Evolutionary conservation across 2,329 filamentous ascomycete genomes (phyloP).

Genomic region (Rutstroemia sp.): DNA sequence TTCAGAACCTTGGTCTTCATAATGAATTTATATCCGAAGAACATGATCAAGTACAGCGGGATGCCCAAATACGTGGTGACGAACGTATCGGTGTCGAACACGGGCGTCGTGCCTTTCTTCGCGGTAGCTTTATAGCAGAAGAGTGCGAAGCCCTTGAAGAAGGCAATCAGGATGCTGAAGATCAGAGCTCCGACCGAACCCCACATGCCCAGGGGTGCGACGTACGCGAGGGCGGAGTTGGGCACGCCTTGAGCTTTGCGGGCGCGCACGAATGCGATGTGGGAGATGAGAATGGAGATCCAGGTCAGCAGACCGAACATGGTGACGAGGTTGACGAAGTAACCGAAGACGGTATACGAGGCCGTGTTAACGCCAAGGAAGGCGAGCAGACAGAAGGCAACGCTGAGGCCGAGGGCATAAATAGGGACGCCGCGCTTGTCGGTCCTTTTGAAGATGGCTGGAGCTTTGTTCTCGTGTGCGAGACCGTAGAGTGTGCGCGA

Average conservation of each 20-base stretch:
- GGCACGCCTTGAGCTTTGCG: constrained; percentile 53
- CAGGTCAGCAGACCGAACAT: constrained; percentile 29
- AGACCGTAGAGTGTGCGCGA: constrained; percentile 65
- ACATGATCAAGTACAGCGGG: constrained; percentile 52
- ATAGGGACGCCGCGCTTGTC: constrained; percentile 50
- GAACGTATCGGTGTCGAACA: constrained; percentile 58
- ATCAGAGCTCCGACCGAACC: constrained; percentile 62
- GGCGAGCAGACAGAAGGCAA: constrained; percentile 55
- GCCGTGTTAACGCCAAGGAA: constrained; percentile 56
- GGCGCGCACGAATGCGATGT: constrained; percentile 59
- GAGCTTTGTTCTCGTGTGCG: constrained; percentile 58
- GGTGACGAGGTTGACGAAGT: constrained; percentile 61
- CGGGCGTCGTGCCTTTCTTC: constrained; percentile 39
- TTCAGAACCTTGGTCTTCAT: constrained; percentile 37
- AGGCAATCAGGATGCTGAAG: constrained; percentile 65
- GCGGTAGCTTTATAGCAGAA: constrained; percentile 38
- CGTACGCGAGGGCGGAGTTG: constrained; percentile 52
- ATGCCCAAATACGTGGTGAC: constrained; percentile 58
- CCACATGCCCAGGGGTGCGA: constrained; percentile 63
- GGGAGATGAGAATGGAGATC: constrained; percentile 48
- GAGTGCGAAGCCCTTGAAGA: constrained; percentile 78
- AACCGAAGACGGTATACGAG: constrained; percentile 58
- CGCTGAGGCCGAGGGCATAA: constrained; percentile 37
- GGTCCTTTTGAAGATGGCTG: constrained; percentile 44
- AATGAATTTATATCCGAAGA: constrained; percentile 47